A percentile compares a stretch with the other conserved stretches of the same genome.
Evolutionary conservation across 164 flowering plant genomes (phyloP).

Genomic region (Sextonia rubra): DNA sequence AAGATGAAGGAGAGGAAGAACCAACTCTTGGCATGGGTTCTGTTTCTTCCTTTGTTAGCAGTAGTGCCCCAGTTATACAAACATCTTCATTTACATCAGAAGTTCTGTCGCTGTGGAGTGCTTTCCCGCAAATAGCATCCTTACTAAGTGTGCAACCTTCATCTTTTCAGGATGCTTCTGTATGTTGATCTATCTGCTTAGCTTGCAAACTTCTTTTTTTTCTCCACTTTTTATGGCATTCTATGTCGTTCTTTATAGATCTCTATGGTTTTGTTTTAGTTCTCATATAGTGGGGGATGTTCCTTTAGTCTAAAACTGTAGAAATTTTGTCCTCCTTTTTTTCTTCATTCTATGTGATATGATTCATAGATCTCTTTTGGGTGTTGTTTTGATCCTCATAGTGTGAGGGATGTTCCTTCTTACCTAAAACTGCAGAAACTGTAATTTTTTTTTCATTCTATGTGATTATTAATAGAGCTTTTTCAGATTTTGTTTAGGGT

Average conservation of each 20-base stretch:
- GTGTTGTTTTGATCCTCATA: no score
- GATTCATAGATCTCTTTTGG: not conserved
- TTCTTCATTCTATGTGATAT: not conserved
- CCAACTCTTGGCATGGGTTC: slow-evolving; percentile 18
- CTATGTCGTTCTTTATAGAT: not conserved
- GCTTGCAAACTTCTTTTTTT: not conserved
- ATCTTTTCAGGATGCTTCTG: slow-evolving; percentile 28
- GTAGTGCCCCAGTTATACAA: slow-evolving; percentile 34
- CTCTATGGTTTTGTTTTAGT: not conserved
- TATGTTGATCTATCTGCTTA: slow-evolving; percentile 12
- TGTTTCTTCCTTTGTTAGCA: slow-evolving; percentile 28
- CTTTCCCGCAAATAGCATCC: slow-evolving; percentile 46
- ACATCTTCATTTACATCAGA: slow-evolving; percentile 43
- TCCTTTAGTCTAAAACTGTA: no score
- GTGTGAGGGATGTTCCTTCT: not conserved
- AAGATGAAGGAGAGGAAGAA: slow-evolving; percentile 53
- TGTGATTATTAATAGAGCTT: no score
- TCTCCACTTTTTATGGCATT: slow-evolving; percentile 4
- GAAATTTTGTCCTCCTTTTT: no score
- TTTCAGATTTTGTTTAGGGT: not conserved
- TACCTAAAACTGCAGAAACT: not conserved
- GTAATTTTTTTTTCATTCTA: no score
- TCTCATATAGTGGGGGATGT: no score
- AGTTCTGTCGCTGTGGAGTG: slow-evolving; percentile 41
- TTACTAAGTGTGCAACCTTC: slow-evolving; percentile 25